phyloP scores from a whole-genome alignment of 441 rosid genomes.

The Manihot esculenta region DNA sequence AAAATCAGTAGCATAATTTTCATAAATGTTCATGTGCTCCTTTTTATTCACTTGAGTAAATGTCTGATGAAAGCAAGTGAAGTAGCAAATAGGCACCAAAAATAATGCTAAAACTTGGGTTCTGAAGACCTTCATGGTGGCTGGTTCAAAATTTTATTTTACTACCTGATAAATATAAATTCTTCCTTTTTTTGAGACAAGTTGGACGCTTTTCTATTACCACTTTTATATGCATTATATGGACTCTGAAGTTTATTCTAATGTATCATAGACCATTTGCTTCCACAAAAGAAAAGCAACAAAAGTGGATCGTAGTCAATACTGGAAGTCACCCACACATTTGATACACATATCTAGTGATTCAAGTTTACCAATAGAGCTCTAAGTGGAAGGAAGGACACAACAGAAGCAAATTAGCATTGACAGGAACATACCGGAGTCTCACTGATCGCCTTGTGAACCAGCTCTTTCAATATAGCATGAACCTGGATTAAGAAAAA shows the following conservation, averaged over 20 bases:
- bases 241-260: not conserved
- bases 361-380: not conserved
- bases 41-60: not conserved
- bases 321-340: not conserved
- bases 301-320: not conserved
- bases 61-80: not conserved
- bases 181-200: not conserved
- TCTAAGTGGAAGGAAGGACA: not conserved
- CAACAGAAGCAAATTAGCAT: slow-evolving; percentile 9
- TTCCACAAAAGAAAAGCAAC: not conserved
- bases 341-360: not conserved
- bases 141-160: not conserved
- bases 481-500: slow-evolving; percentile 59
- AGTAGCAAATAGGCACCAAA: not conserved
- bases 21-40: not conserved
- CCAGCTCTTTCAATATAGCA: slow-evolving; percentile 82
- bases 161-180: not conserved
- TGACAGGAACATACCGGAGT: slow-evolving; percentile 57
- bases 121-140: not conserved
- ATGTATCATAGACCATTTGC: not conserved
- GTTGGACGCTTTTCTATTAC: not conserved
- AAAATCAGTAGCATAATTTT: not conserved
- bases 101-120: not conserved
- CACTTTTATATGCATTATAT: not conserved
- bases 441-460: slow-evolving; percentile 88